Evolutionary conservation across 306 rosid species (phyloP), one percentile per base, ranked within the genome.

Genomic region (Sphenostylis stenocarpa): DNA sequence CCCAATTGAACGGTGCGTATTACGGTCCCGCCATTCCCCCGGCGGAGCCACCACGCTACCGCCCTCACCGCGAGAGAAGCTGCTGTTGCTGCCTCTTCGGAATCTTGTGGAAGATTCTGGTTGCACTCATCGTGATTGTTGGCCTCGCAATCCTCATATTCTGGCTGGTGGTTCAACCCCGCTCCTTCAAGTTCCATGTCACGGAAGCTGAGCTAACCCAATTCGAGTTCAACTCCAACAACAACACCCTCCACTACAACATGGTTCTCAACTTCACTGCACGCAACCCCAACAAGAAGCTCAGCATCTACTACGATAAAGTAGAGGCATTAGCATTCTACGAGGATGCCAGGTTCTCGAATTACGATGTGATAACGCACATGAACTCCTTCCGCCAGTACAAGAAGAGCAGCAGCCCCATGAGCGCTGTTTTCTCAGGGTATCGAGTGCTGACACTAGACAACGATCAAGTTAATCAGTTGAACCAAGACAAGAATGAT

Each of bases 101-200:
- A 77, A 17, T 84, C 21, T 21, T 91, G 16, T 85, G 89, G 86
- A 88, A 90, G 78, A 62, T 89, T 43, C 29, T 88, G 29, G 4
- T 86, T 4, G 36, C 85, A 14, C 73, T 83, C 41, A 48, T 84
- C 13, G 19, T 90, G 34, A 23, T 83, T 4, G 12, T 43, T 3
- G 90, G 85, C 4, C 84, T 90, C 0, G 82, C 84, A 3, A 19
- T 74, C 13, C 75, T 93, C 12, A 78, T 89, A 67, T 84, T 93
- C 83, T 93, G 87, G 84, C 89, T 93, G 49, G 51, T 91, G 5
- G 82, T 90, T 29, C 90, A 82, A 5, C 98, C 97, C 1, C 89
- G 82, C 13, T 4, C 55, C n/a, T 70, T 93, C 87, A 87, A 84
- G 29, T 90, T 88, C 52, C 79, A 87, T 56, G 92, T 88, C 33